Evolutionary conservation across 1,284 basidiomycete species (phyloP).

Genomic region (Phellopilus nigrolimitatus): DNA sequence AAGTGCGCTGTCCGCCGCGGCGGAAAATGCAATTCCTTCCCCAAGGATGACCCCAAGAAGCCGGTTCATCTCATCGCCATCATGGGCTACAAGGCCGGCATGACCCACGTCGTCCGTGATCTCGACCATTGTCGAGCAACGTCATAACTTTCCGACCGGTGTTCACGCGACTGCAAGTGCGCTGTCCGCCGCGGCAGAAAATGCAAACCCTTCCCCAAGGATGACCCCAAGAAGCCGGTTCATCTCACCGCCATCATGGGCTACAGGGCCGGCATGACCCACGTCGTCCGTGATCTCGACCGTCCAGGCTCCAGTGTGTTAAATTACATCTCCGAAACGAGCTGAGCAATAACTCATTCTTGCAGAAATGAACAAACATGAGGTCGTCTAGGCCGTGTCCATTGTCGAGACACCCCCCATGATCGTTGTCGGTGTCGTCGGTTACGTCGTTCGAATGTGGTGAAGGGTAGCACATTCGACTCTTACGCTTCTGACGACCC

Average conservation of each 20-base stretch:
- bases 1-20: conserved; percentile 95
- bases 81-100: conserved; percentile 99
- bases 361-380: conserved; percentile 98
- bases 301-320: conserved; percentile 93
- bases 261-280: conserved; percentile 99
- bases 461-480: too few relatives aligned
- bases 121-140: too few relatives aligned
- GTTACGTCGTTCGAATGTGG: too few relatives aligned
- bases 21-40: conserved; percentile 98
- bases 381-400: conserved; percentile 97
- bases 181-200: conserved; percentile 95
- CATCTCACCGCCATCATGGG: conserved; percentile 98
- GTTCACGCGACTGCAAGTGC: too few relatives aligned
- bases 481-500: too few relatives aligned
- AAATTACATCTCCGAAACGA: conserved; percentile 16
- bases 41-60: conserved; percentile 99
- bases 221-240: conserved; percentile 99
- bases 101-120: conserved; percentile 99
- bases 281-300: conserved; percentile 98
- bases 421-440: conserved; percentile 97
- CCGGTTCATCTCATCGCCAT: conserved; percentile 97
- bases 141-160: too few relatives aligned
- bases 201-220: conserved; percentile 99
- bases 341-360: conserved; percentile 17
- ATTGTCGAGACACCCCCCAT: conserved; percentile 97